phyloP scores from a whole-genome alignment of 176 grass and related monocot genomes.

The Hsuehochloa calcarea region DNA sequence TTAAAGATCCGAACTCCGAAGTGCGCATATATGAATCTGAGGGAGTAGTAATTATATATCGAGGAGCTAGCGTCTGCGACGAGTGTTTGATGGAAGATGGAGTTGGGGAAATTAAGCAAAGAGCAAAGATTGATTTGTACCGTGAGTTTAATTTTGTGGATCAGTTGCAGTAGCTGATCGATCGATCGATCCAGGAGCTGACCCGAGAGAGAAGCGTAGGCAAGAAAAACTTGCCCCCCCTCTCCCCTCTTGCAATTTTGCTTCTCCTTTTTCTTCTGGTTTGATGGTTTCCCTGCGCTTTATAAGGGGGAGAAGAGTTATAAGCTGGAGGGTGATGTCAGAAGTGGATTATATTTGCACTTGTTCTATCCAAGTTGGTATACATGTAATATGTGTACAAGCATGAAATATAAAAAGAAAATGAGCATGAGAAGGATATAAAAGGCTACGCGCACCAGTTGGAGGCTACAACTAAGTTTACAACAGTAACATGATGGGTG shows the following conservation, averaged over 20 bases:
- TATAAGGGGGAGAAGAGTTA: slow-evolving; percentile 45
- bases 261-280: background rate
- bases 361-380: slow-evolving; percentile 49
- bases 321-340: slow-evolving; percentile 30
- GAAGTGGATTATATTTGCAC: slow-evolving; percentile 17
- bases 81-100: background rate
- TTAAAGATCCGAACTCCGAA: background rate
- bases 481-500: background rate
- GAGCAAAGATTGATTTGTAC: background rate
- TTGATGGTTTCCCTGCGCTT: slow-evolving; percentile 22
- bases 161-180: background rate
- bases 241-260: background rate
- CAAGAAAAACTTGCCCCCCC: background rate
- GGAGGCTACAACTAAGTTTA: background rate
- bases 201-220: background rate
- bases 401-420: slow-evolving; percentile 27
- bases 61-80: background rate
- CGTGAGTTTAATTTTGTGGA: slow-evolving; percentile 3
- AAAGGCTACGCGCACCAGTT: slow-evolving; percentile 25
- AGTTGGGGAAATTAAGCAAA: background rate
- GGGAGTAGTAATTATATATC: background rate
- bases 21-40: background rate
- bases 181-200: background rate
- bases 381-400: slow-evolving; percentile 41
- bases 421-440: slow-evolving; percentile 3